Base-by-base conservation (phyloP, 805 yeast species). In the Yueomyces sp. region DNA sequence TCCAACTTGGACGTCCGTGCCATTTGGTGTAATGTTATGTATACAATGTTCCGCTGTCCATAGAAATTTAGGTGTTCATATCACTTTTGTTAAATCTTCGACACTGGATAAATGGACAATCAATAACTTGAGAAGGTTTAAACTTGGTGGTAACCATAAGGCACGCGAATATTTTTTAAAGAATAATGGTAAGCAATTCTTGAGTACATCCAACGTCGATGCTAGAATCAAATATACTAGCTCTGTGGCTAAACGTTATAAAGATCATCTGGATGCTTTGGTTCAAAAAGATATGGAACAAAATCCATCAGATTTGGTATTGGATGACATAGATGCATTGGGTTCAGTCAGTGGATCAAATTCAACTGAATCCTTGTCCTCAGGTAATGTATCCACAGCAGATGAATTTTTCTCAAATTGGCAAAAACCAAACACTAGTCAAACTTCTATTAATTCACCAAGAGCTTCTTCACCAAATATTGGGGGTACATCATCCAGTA, bases 1-100 rank as follows among this genome's bases (percentile, higher is more conserved):
- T 62, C 97, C 98, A 36, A 86, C 97, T 0, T 92, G 98, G 98
- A 85, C 98, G 3, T 90, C 97, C 11, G 87, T 90, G 44, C 95
- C 97, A 11, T 90, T 85, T 64, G 98, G 96, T 44, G 84, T 88
- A 42, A 75, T 88, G 60, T 67, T 92, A 46, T 92, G 98, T 68
- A 72, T 88, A 47, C 95, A 92, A 62, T 92, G 98, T 64, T 84
- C 95, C 43, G 88, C 97, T 3, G 86, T 83, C 42, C 98, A 92
- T 68, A 77, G 98, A 64, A 87, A 87, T 62, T 65, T 92, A 66
- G 98, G 98, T 47, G 96, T 88, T 36, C 98, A 92, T 62, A 81
- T 92, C 55, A 77, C 96, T 36, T 92, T 92, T 68, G 97, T 92
- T 46, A 85, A 87, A 61, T 85, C 96, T 30, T 77, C 92, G 30